These are phyloP conservation scores for Senna tora DNA, from an alignment of 306 rosid genomes.

Conservation along the genomic window DNA sequence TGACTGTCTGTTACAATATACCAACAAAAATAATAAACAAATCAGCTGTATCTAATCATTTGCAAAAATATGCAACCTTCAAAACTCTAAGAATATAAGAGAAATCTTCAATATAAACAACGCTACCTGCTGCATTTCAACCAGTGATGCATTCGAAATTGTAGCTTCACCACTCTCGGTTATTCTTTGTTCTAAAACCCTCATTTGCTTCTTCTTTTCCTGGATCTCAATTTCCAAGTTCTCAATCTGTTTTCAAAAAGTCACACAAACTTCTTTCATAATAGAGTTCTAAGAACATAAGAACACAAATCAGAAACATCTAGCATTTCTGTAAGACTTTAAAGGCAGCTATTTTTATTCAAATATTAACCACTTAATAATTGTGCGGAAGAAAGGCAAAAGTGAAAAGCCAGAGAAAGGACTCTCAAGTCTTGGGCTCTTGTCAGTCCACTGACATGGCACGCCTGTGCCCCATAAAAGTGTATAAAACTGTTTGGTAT, in stretches of 20 bases:
- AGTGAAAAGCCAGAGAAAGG: slow-evolving; percentile 6
- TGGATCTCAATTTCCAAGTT: slow-evolving; percentile 89
- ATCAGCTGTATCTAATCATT: slow-evolving; percentile 29
- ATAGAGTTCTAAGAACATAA: slow-evolving; percentile 16
- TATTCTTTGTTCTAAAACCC: slow-evolving; percentile 77
- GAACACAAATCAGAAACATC: slow-evolving; percentile 23
- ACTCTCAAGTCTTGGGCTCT: background rate
- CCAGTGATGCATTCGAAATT: slow-evolving; percentile 71
- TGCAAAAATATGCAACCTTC: slow-evolving; percentile 30
- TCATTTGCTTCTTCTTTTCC: slow-evolving; percentile 91
- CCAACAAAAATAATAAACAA: slow-evolving; percentile 18
- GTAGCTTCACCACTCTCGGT: slow-evolving; percentile 83
- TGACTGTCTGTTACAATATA: slow-evolving; percentile 69
- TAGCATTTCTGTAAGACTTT: slow-evolving; percentile 8
- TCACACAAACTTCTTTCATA: slow-evolving; percentile 17
- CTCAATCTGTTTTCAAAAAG: slow-evolving; percentile 60
- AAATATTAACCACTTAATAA: slow-evolving; percentile 7
- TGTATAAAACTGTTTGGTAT: slow-evolving; percentile 2
- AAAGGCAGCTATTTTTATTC: background rate
- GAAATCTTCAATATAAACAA: slow-evolving; percentile 20
- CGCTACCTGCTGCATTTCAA: slow-evolving; percentile 97
- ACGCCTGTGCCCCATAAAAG: slow-evolving; percentile 11
- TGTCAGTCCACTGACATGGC: background rate
- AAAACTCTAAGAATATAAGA: slow-evolving; percentile 13
- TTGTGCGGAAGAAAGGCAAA: background rate